phyloP scores from a whole-genome alignment of 108 stramenopile genomes.

The Nitzschia sp. region DNA sequence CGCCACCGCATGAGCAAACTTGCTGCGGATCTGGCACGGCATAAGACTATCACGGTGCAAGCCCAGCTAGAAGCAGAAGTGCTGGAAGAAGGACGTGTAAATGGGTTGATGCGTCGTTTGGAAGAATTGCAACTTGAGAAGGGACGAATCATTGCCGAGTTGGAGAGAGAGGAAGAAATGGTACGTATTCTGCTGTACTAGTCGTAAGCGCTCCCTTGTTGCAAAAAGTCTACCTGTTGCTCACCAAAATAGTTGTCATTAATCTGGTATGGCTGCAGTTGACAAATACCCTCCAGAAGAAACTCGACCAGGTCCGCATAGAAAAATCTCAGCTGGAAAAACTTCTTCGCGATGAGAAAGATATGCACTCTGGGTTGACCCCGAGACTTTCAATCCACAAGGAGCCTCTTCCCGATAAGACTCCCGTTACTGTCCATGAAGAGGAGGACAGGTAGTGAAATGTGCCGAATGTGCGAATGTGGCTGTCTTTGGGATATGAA shows the following conservation, averaged over 20 bases:
- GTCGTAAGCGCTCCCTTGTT: too few species aligned
- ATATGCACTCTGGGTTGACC: constrained; percentile 10
- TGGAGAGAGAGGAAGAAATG: constrained; percentile 58
- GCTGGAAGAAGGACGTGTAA: constrained; percentile 46
- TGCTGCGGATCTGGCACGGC: constrained; percentile 34
- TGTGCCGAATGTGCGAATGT: too few species aligned
- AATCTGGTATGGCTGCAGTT: constrained; percentile 19
- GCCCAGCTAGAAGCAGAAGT: constrained; percentile 43
- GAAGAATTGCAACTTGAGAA: constrained; percentile 45
- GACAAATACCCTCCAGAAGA: constrained; percentile 45
- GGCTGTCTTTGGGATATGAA: too few species aligned
- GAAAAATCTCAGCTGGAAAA: constrained; percentile 42
- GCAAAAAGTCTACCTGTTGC: background rate
- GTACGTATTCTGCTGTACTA: constrained; percentile 27
- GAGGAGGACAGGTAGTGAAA: too few species aligned
- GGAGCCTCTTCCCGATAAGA: too few species aligned
- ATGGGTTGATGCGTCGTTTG: constrained; percentile 38
- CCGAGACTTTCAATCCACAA: too few species aligned
- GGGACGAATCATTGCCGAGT: constrained; percentile 44
- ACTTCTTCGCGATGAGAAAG: constrained; percentile 35
- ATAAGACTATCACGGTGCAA: constrained; percentile 28
- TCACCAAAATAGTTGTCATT: background rate
- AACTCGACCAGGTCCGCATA: constrained; percentile 34
- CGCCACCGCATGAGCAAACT: constrained; percentile 30
- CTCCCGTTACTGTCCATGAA: too few species aligned